Conservation (phyloP, 805 yeast genomes). For the Ogataea haglerorum region DNA sequence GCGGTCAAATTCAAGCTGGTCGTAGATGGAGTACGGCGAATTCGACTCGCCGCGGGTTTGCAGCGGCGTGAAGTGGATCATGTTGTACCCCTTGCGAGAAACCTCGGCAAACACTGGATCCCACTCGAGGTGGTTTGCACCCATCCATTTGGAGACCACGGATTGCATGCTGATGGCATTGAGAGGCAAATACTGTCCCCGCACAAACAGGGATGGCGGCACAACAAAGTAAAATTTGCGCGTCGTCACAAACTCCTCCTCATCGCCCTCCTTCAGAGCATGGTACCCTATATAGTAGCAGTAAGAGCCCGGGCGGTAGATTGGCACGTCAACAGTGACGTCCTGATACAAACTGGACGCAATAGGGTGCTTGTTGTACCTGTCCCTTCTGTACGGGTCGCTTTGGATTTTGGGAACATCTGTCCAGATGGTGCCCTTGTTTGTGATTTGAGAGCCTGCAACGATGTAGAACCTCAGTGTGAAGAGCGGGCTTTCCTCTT, state of each 20-base stretch:
- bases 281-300: constrained; percentile 67
- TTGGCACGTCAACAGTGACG: constrained; percentile 53
- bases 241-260: constrained; percentile 41
- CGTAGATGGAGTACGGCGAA: constrained; percentile 90
- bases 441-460: constrained; percentile 71
- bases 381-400: constrained; percentile 51
- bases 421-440: constrained; percentile 69
- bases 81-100: constrained; percentile 78
- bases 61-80: constrained; percentile 94
- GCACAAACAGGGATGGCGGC: constrained; percentile 67
- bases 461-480: constrained; percentile 59
- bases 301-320: constrained; percentile 75
- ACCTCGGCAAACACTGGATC: constrained; percentile 57
- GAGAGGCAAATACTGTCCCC: constrained; percentile 57
- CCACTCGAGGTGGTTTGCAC: constrained; percentile 58
- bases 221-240: constrained; percentile 70
- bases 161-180: constrained; percentile 81
- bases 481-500: constrained; percentile 41
- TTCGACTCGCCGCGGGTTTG: constrained; percentile 86
- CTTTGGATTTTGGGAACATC: constrained; percentile 55
- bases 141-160: constrained; percentile 90
- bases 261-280: constrained; percentile 26
- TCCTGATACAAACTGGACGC: constrained; percentile 63
- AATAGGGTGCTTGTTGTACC: constrained; percentile 50
- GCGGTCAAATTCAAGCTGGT: constrained; percentile 78